phyloP scores from a whole-genome alignment of 106 monocot species.

The Cymbidium sinense region DNA sequence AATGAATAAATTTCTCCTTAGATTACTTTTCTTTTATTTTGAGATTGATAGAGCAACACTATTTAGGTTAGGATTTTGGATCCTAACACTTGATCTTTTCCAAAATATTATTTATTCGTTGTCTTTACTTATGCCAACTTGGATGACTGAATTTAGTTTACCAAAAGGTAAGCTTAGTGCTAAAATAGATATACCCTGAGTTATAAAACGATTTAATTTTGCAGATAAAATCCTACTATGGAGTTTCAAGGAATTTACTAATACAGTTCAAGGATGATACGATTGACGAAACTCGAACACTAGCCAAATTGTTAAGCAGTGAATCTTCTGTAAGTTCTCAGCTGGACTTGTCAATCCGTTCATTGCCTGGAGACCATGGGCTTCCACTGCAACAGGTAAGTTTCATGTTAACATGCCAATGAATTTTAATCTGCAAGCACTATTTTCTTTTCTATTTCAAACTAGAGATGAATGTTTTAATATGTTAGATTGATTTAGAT shows the following conservation, averaged over 20 bases:
- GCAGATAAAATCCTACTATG: conserved; percentile 93
- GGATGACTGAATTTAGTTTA: too few species aligned
- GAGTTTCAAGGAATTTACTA: conserved; percentile 71
- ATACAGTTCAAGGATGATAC: conserved; percentile 87
- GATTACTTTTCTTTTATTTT: too few species aligned
- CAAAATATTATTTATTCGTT: too few species aligned
- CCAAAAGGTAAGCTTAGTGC: neutral
- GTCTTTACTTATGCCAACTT: too few species aligned
- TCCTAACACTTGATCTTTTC: too few species aligned
- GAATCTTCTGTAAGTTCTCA: conserved; percentile 80
- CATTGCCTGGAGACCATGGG: conserved; percentile 83
- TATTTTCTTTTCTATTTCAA: neutral
- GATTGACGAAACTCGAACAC: conserved; percentile 75
- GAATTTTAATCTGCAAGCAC: neutral
- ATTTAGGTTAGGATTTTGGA: too few species aligned
- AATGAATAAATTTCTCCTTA: too few species aligned
- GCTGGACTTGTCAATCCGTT: conserved; percentile 82
- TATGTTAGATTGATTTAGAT: neutral
- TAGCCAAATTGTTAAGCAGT: conserved; percentile 70
- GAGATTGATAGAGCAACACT: too few species aligned
- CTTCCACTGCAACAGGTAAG: conserved; percentile 89
- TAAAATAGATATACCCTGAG: neutral
- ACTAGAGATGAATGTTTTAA: neutral
- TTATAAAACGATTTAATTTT: neutral
- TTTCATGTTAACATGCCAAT: neutral